These are phyloP conservation scores for Cryptosporidium canis DNA, from an alignment of 169 alveolate species.

Conservation along the genomic window DNA sequence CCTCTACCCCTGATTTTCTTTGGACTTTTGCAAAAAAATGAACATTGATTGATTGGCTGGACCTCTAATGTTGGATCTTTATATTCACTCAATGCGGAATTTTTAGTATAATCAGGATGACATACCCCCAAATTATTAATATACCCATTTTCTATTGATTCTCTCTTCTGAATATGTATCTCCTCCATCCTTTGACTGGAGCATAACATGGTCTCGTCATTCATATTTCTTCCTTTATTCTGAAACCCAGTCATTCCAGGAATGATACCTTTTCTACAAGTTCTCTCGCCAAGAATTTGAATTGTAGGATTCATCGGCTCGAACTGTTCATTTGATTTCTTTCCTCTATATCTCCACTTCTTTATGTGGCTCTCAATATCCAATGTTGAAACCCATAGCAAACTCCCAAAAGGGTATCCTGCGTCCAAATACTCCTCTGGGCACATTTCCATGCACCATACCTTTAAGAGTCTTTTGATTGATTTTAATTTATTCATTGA, in stretches of 20 bases:
- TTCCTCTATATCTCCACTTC: slow-evolving; percentile 70
- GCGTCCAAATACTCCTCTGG: slow-evolving; percentile 69
- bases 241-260: not conserved
- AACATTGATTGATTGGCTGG: not conserved
- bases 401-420: slow-evolving; percentile 70
- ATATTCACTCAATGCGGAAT: not conserved
- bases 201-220: not conserved
- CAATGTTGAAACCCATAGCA: slow-evolving; percentile 61
- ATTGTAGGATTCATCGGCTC: not conserved
- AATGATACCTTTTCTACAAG: not conserved
- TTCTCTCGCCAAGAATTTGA: not conserved
- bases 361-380: slow-evolving; percentile 69
- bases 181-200: slow-evolving; percentile 1
- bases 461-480: slow-evolving; percentile 47
- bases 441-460: slow-evolving; percentile 73
- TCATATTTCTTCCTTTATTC: not conserved
- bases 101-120: not conserved
- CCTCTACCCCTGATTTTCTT: slow-evolving; percentile 48
- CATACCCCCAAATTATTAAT: not conserved
- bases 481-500: slow-evolving; percentile 53
- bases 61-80: not conserved
- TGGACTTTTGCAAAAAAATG: not conserved
- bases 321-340: slow-evolving; percentile 4
- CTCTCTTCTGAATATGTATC: not conserved
- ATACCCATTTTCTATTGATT: not conserved